phyloP scores from a whole-genome alignment of 495 filamentous ascomycete species.

The Talaromyces trachyspermus region DNA sequence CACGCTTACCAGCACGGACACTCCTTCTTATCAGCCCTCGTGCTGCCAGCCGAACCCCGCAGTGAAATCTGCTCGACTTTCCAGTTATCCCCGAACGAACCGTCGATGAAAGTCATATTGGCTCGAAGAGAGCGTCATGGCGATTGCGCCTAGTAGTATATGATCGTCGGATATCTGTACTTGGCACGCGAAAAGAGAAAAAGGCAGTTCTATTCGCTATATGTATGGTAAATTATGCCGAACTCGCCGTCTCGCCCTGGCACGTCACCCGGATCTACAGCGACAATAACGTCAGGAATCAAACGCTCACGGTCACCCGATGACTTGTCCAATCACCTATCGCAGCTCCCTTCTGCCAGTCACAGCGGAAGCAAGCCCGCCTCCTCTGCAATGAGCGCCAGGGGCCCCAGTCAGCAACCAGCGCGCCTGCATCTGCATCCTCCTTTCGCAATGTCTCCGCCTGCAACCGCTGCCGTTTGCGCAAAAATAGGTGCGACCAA shows the following conservation, averaged over 20 bases:
- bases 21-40: no score
- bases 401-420: conserved; percentile 14
- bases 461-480: conserved; percentile 83
- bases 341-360: neutral
- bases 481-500: conserved; percentile 95
- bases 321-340: conserved; percentile 15
- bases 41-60: neutral
- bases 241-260: conserved; percentile 24
- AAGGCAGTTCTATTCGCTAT: neutral
- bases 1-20: no score
- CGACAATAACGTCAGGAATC: no score
- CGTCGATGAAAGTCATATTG: neutral
- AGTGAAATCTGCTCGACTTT: neutral
- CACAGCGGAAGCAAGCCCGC: conserved; percentile 12
- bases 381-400: conserved; percentile 8
- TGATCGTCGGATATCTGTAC: conserved; percentile 2
- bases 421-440: conserved; percentile 41
- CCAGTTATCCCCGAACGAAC: no score
- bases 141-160: neutral
- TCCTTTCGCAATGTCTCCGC: conserved; percentile 91
- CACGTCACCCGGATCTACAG: conserved; percentile 25
- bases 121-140: neutral
- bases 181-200: neutral
- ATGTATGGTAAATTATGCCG: conserved; percentile 28
- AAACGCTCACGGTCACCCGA: conserved; percentile 34